These are phyloP conservation scores for Podospora pseudocomata DNA, from an alignment of 495 filamentous ascomycete species.

Conservation along the genomic window DNA sequence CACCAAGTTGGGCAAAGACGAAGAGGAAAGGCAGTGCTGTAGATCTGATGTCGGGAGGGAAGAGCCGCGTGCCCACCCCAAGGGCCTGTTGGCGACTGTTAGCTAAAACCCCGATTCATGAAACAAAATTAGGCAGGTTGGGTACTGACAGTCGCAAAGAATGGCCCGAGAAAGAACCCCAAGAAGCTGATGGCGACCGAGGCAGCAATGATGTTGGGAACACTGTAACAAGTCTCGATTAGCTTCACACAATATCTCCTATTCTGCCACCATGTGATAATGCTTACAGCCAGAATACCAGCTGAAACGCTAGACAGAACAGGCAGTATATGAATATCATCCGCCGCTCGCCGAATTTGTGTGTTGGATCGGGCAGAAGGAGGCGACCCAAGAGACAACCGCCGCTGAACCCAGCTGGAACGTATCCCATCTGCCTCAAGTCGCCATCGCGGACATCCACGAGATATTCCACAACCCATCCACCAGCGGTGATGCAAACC, in stretches of 20 bases:
- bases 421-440: conserved; percentile 60
- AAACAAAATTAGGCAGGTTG: neutral
- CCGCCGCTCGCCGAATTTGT: conserved; percentile 48
- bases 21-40: conserved; percentile 45
- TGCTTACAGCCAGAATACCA: conserved; percentile 55
- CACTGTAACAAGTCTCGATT: conserved; percentile 23
- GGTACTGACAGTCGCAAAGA: conserved; percentile 42
- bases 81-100: conserved; percentile 27
- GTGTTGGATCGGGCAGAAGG: conserved; percentile 52
- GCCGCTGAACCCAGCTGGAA: conserved; percentile 66
- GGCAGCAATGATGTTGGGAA: conserved; percentile 69
- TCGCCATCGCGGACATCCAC: conserved; percentile 61
- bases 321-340: conserved; percentile 53
- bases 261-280: neutral
- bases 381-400: conserved; percentile 55
- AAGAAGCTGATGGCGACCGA: conserved; percentile 64
- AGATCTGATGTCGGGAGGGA: conserved; percentile 41
- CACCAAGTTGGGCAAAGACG: conserved; percentile 48
- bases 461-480: conserved; percentile 61
- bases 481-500: conserved; percentile 43
- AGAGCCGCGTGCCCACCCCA: conserved; percentile 38
- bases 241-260: conserved; percentile 43
- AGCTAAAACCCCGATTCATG: neutral
- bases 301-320: conserved; percentile 50
- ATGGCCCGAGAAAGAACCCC: conserved; percentile 64